phyloP scores from a whole-genome alignment of 164 flowering plant species.

The Berberis vulgaris region DNA sequence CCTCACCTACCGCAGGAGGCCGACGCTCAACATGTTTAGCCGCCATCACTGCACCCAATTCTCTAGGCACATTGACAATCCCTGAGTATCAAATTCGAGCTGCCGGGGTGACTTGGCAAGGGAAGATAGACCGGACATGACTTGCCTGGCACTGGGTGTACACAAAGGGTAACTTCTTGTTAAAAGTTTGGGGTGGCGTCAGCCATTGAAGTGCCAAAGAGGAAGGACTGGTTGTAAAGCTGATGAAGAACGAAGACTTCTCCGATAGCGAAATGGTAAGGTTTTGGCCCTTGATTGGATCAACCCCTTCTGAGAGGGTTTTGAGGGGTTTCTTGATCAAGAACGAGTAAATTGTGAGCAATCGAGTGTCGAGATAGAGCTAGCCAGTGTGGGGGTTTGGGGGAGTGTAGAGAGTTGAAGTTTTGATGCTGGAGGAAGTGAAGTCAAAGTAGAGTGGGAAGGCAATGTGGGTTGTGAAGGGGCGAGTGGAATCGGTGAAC shows the following conservation, averaged over 20 bases:
- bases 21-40: slow-evolving; percentile 63
- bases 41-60: slow-evolving; percentile 73
- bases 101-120: slow-evolving; percentile 95
- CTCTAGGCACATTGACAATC: slow-evolving; percentile 53
- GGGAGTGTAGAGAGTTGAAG: slow-evolving; percentile 59
- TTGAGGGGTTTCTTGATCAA: slow-evolving; percentile 36
- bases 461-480: slow-evolving; percentile 64
- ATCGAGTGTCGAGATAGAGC: slow-evolving; percentile 71
- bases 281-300: slow-evolving; percentile 56
- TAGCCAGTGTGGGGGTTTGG: slow-evolving; percentile 51
- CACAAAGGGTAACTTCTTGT: slow-evolving; percentile 56
- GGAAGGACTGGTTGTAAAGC: slow-evolving; percentile 43
- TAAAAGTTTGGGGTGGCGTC: slow-evolving; percentile 66
- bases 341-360: slow-evolving; percentile 47
- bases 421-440: slow-evolving; percentile 57
- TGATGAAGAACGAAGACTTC: slow-evolving; percentile 39
- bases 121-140: slow-evolving; percentile 84
- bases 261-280: slow-evolving; percentile 43
- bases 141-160: slow-evolving; percentile 93
- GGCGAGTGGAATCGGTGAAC: slow-evolving; percentile 74
- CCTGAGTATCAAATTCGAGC: slow-evolving; percentile 61
- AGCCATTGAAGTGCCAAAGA: slow-evolving; percentile 96
- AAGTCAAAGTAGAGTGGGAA: slow-evolving; percentile 75
- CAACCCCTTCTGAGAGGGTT: slow-evolving; percentile 31
- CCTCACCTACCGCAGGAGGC: slow-evolving; percentile 38